Evolutionary conservation across 169 alveolate genomes (phyloP).

Genomic region (Plasmodium ovale): DNA sequence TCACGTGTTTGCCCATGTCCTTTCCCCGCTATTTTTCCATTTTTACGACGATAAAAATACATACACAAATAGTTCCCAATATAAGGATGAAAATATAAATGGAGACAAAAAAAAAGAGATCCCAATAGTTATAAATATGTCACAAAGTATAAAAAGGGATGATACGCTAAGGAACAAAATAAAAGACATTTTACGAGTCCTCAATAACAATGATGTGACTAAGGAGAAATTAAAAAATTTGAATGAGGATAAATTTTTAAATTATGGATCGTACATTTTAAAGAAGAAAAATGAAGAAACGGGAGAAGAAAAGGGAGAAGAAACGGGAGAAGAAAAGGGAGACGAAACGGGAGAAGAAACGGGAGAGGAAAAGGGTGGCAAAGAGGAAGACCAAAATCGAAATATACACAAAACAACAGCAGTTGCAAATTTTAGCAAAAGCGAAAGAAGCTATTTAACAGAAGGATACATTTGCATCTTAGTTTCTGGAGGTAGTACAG

Average conservation of each 20-base stretch:
- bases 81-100: conserved; percentile 5
- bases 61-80: conserved; percentile 43
- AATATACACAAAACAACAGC: not conserved
- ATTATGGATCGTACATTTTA: conserved; percentile 38
- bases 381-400: no score
- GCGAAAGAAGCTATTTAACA: not conserved
- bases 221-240: conserved; percentile 11
- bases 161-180: conserved; percentile 17
- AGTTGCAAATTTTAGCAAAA: not conserved
- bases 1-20: conserved; percentile 70
- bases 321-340: not conserved
- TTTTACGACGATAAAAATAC: conserved; percentile 47
- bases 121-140: conserved; percentile 12
- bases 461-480: conserved; percentile 54
- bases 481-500: conserved; percentile 75
- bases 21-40: conserved; percentile 57
- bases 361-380: not conserved
- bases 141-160: conserved; percentile 47
- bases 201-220: conserved; percentile 46
- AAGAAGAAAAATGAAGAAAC: conserved; percentile 2
- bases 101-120: not conserved
- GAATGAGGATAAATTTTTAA: conserved; percentile 34
- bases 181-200: conserved; percentile 31
- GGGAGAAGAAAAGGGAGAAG: not conserved
- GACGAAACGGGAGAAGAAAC: not conserved